A percentile compares a stretch with the other conserved stretches of the same genome.
Conservation (phyloP, 352 stramenopile genomes). For the Elongisporangium anandrum region DNA sequence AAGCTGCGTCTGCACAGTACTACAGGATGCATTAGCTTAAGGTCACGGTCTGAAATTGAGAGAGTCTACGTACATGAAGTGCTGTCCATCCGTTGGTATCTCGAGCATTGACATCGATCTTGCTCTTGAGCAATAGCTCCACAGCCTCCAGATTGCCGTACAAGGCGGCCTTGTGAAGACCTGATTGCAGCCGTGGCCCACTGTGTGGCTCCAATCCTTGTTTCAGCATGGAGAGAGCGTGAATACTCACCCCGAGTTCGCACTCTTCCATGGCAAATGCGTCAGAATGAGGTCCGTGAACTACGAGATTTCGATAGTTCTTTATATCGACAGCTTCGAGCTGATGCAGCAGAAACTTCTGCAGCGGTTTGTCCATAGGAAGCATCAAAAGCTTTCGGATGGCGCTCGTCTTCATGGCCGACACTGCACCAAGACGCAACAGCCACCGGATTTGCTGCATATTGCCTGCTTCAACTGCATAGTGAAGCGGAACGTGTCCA, state of each 20-base stretch:
- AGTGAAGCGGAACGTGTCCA: slow-evolving; percentile 41
- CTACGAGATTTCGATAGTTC: slow-evolving; percentile 9
- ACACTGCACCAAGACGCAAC: slow-evolving; percentile 22
- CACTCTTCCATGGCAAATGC: background rate
- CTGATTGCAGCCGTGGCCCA: slow-evolving; percentile 25
- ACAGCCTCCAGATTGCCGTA: slow-evolving; percentile 37
- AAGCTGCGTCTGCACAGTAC: slow-evolving; percentile 43
- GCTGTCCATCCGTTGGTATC: slow-evolving; percentile 59
- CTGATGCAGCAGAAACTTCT: slow-evolving; percentile 26
- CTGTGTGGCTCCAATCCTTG: slow-evolving; percentile 9
- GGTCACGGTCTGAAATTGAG: background rate
- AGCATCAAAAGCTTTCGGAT: slow-evolving; percentile 30
- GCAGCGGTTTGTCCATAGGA: slow-evolving; percentile 15
- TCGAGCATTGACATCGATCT: slow-evolving; percentile 22
- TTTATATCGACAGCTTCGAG: slow-evolving; percentile 33
- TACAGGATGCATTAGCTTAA: slow-evolving; percentile 10
- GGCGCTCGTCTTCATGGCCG: slow-evolving; percentile 13
- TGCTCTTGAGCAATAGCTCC: slow-evolving; percentile 34
- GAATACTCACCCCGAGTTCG: slow-evolving; percentile 32
- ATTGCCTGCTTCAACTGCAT: slow-evolving; percentile 40
- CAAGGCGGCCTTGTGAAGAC: slow-evolving; percentile 42
- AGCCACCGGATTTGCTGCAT: slow-evolving; percentile 28
- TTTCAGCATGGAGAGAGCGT: slow-evolving; percentile 32
- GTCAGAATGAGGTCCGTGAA: background rate
- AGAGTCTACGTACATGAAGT: slow-evolving; percentile 37